Conservation (phyloP, 2,329 filamentous ascomycete species). For the Alternaria tenuissima region DNA sequence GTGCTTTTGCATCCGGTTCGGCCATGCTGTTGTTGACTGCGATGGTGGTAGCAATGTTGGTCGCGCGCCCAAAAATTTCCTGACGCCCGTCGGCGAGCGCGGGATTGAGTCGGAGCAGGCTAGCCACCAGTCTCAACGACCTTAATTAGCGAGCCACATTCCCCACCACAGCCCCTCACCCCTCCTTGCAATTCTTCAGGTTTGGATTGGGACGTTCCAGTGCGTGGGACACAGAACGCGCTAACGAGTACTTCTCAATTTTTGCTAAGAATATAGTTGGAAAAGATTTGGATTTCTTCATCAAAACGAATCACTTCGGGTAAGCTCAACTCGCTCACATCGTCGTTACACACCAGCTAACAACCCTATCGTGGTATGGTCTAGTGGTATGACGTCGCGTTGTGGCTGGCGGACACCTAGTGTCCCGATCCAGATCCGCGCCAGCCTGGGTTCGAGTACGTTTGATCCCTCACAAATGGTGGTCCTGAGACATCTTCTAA, state of each 20-base stretch:
- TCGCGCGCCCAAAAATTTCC: slow-evolving; percentile 38
- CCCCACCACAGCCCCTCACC: slow-evolving; percentile 5
- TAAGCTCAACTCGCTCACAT: too few species aligned
- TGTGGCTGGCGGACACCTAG: slow-evolving; percentile 36
- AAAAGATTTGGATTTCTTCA: not conserved
- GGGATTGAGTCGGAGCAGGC: slow-evolving; percentile 28
- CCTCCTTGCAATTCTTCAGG: not conserved
- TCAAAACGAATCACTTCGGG: not conserved
- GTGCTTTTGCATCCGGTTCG: slow-evolving; percentile 40
- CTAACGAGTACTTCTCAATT: too few species aligned
- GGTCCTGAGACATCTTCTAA: slow-evolving; percentile 29
- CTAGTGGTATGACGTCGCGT: slow-evolving; percentile 46
- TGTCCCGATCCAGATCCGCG: slow-evolving; percentile 36
- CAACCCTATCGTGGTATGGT: slow-evolving; percentile 33
- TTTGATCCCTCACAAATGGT: slow-evolving; percentile 13
- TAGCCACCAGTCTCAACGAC: slow-evolving; percentile 6
- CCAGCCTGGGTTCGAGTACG: slow-evolving; percentile 42
- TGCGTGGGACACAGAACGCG: too few species aligned
- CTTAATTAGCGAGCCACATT: not conserved
- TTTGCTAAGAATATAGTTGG: too few species aligned
- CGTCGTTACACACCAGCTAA: slow-evolving; percentile 11
- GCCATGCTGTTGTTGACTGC: slow-evolving; percentile 40
- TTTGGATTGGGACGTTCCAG: not conserved
- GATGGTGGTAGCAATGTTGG: slow-evolving; percentile 18
- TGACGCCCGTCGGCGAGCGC: slow-evolving; percentile 21